Evolutionary conservation across 176 grass and related monocot species (phyloP).

Genomic region (Phyllostachys edulis): DNA sequence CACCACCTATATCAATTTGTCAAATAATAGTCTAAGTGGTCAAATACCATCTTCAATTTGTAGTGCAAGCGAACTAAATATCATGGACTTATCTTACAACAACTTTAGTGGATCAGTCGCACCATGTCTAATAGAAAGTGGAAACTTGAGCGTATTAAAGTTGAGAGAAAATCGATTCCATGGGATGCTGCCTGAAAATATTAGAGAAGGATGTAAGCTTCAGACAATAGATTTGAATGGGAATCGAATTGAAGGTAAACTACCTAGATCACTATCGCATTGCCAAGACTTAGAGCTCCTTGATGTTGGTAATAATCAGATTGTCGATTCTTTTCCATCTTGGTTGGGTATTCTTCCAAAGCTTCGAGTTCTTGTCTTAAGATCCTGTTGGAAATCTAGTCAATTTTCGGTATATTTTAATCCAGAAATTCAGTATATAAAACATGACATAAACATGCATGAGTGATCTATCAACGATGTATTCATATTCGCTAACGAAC

Average conservation of each 20-base stretch:
- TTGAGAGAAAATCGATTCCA: slow-evolving; percentile 33
- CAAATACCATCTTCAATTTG: slow-evolving; percentile 27
- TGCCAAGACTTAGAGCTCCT: slow-evolving; percentile 13
- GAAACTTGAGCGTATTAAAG: not conserved
- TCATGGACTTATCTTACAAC: slow-evolving; percentile 34
- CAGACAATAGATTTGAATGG: slow-evolving; percentile 20
- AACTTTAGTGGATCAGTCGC: slow-evolving; percentile 21
- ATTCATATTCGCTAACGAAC: no score
- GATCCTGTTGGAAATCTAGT: no score
- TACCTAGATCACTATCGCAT: slow-evolving; percentile 14
- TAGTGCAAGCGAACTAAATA: fast-evolving
- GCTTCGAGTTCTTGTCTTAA: slow-evolving; percentile 9
- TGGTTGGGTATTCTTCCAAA: slow-evolving; percentile 10
- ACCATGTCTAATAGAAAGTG: not conserved
- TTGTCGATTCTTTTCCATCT: slow-evolving; percentile 16
- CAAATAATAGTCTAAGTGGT: slow-evolving; percentile 29
- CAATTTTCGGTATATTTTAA: no score
- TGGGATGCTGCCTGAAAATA: not conserved
- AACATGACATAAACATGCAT: no score
- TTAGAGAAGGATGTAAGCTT: not conserved
- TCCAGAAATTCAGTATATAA: no score
- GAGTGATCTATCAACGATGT: no score
- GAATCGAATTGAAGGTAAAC: not conserved
- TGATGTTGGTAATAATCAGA: slow-evolving; percentile 21
- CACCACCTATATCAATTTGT: not conserved